Evolutionary conservation across 179 eudicot genomes (phyloP).

Genomic region (Amaranthus tricolor): DNA sequence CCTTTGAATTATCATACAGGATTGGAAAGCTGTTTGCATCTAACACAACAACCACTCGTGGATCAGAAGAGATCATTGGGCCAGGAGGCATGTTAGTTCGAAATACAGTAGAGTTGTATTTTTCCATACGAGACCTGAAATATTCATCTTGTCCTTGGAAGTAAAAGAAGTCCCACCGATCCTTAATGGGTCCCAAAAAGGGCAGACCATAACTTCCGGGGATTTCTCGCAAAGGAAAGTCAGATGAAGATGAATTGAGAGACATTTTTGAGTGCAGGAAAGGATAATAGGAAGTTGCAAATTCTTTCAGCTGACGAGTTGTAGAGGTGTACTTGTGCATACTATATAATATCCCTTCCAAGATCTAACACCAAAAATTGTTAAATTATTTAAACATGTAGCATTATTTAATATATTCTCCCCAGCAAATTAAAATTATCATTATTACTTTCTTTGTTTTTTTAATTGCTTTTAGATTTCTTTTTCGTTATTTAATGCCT

Average conservation of each 20-base stretch:
- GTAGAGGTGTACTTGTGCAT: too few relatives aligned
- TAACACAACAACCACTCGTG: conserved; percentile 52
- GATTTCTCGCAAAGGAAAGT: conserved; percentile 19
- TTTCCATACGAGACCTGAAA: conserved; percentile 42
- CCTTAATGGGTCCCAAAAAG: conserved; percentile 42
- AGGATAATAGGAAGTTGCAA: too few relatives aligned
- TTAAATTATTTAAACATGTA: too few relatives aligned
- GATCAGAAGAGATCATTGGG: conserved; percentile 43
- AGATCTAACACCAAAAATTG: too few relatives aligned
- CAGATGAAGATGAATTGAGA: background rate
- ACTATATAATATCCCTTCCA: too few relatives aligned
- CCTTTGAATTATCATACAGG: conserved; percentile 62
- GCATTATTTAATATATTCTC: too few relatives aligned
- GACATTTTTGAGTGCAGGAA: too few relatives aligned
- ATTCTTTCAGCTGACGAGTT: too few relatives aligned
- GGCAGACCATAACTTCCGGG: conserved; percentile 32
- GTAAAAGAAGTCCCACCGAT: conserved; percentile 50
- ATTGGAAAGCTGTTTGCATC: conserved; percentile 53
- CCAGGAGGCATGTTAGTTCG: conserved; percentile 69
- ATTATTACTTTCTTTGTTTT: too few relatives aligned
- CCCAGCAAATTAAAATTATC: too few relatives aligned
- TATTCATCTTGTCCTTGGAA: conserved; percentile 45
- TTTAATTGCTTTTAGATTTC: too few relatives aligned
- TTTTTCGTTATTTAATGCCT: too few relatives aligned
- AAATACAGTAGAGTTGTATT: conserved; percentile 53